A percentile compares a stretch with the other conserved stretches of the same genome.
Evolutionary conservation across 345 rosid species (phyloP).

Genomic region (Corymbia maculata): DNA sequence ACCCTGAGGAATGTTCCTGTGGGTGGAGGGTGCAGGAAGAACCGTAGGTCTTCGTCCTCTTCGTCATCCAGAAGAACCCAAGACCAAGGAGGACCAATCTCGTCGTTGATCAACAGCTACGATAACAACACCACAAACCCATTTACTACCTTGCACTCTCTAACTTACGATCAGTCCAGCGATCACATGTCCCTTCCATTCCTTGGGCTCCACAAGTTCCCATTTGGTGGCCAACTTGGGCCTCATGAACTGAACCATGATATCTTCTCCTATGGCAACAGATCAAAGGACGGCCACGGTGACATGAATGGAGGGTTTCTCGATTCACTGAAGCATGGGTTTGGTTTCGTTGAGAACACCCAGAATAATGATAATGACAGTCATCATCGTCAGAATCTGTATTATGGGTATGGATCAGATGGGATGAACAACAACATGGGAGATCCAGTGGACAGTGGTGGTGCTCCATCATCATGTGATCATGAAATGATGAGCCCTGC

Average conservation of each 20-base stretch:
- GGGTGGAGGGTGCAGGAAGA: constrained; percentile 96
- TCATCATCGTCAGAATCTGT: constrained; percentile 20
- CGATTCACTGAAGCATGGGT: background rate
- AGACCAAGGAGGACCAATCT: background rate
- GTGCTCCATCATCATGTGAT: constrained; percentile 6
- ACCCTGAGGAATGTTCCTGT: constrained; percentile 93
- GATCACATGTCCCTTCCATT: background rate
- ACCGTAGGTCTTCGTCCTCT: constrained; percentile 58
- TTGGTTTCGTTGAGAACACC: background rate
- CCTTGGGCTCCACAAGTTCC: background rate
- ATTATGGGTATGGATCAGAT: constrained; percentile 32
- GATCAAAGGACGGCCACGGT: background rate
- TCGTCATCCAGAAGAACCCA: background rate
- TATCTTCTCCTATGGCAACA: background rate
- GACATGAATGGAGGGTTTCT: background rate
- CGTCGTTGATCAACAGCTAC: background rate
- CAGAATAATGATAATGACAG: background rate
- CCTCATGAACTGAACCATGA: background rate
- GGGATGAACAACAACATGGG: constrained; percentile 11
- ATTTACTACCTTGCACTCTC: background rate
- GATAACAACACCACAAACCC: background rate
- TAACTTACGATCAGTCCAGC: background rate
- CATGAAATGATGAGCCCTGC: constrained; percentile 13
- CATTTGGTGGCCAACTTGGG: background rate
- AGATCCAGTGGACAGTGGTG: constrained; percentile 15